Evolutionary conservation across 1,284 basidiomycete species (phyloP).

Genomic region (Athelia psychrophila): DNA sequence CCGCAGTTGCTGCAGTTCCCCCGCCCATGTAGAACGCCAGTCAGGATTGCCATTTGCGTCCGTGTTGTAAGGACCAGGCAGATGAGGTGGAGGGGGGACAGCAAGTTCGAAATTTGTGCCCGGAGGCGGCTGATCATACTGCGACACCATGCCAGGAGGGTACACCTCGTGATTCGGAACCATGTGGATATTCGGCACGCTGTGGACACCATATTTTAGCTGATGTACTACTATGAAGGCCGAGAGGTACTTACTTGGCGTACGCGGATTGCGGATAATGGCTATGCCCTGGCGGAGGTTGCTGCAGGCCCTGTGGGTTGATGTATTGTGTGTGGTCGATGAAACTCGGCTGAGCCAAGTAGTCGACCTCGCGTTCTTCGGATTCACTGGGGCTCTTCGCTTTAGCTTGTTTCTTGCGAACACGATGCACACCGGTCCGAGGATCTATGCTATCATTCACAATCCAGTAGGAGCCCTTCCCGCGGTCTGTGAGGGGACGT

Average conservation of each 20-base stretch:
- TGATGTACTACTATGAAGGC: no score
- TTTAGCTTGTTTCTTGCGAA: slow-evolving; percentile 41
- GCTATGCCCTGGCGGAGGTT: slow-evolving; percentile 26
- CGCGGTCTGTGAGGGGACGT: slow-evolving; percentile 51
- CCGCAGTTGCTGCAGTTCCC: slow-evolving; percentile 39
- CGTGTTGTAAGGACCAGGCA: slow-evolving; percentile 24
- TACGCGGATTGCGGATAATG: slow-evolving; percentile 26
- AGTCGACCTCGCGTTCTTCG: slow-evolving; percentile 24
- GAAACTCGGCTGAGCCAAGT: slow-evolving; percentile 7
- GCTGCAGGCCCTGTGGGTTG: slow-evolving; percentile 25
- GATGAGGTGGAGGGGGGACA: slow-evolving; percentile 18
- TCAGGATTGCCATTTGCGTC: slow-evolving; percentile 42
- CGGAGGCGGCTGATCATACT: no score
- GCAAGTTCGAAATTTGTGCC: not conserved
- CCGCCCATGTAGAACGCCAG: slow-evolving; percentile 43
- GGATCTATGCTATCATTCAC: slow-evolving; percentile 50
- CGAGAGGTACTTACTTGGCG: not conserved
- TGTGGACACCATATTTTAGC: no score
- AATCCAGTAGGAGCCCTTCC: slow-evolving; percentile 51
- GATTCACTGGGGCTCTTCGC: slow-evolving; percentile 9
- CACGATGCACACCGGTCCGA: slow-evolving; percentile 43
- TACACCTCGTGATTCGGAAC: no score
- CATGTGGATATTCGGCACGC: no score
- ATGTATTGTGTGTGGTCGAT: slow-evolving; percentile 19
- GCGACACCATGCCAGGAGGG: no score